These are phyloP conservation scores for Amphirosellinia nigrospora DNA, from an alignment of 495 filamentous ascomycete species.

Conservation along the genomic window DNA sequence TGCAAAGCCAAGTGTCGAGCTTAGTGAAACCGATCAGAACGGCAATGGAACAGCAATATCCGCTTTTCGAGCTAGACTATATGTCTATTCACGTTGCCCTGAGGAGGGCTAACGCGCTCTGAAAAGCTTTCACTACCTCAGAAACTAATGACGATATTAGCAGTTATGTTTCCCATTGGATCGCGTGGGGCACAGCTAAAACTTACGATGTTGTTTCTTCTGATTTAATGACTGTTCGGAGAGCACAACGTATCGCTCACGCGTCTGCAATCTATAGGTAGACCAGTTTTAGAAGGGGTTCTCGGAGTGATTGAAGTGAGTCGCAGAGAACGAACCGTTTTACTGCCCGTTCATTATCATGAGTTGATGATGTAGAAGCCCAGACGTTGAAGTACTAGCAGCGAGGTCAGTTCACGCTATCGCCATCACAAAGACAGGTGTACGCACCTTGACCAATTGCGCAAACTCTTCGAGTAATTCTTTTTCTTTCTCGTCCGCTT, in stretches of 20 bases:
- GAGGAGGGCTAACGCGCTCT: slow-evolving; percentile 75
- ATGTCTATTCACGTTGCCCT: slow-evolving; percentile 34
- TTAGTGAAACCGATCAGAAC: not conserved
- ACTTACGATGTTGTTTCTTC: slow-evolving; percentile 77
- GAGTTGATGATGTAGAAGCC: slow-evolving; percentile 66
- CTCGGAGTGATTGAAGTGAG: not conserved
- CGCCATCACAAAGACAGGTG: not conserved
- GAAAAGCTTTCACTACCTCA: slow-evolving; percentile 80
- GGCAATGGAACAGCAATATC: not conserved
- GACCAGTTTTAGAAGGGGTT: slow-evolving; percentile 15
- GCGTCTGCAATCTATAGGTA: slow-evolving; percentile 66
- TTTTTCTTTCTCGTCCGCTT: slow-evolving; percentile 65
- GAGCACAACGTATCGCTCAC: slow-evolving; percentile 73
- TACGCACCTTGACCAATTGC: slow-evolving; percentile 63
- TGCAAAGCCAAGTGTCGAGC: not conserved
- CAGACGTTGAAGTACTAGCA: slow-evolving; percentile 71
- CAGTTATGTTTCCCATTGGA: not conserved
- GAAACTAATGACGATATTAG: slow-evolving; percentile 55
- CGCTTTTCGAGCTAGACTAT: not conserved
- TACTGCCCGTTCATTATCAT: slow-evolving; percentile 72
- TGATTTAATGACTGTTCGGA: slow-evolving; percentile 69
- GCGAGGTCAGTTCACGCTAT: slow-evolving; percentile 18
- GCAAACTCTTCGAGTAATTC: slow-evolving; percentile 67
- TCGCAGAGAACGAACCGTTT: slow-evolving; percentile 54
- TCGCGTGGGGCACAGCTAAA: not conserved